Percentiles rank a stretch among this genome's conserved stretches.
These are phyloP conservation scores for Tilletia indica DNA, from an alignment of 1,284 basidiomycete genomes.

Conservation along the genomic window DNA sequence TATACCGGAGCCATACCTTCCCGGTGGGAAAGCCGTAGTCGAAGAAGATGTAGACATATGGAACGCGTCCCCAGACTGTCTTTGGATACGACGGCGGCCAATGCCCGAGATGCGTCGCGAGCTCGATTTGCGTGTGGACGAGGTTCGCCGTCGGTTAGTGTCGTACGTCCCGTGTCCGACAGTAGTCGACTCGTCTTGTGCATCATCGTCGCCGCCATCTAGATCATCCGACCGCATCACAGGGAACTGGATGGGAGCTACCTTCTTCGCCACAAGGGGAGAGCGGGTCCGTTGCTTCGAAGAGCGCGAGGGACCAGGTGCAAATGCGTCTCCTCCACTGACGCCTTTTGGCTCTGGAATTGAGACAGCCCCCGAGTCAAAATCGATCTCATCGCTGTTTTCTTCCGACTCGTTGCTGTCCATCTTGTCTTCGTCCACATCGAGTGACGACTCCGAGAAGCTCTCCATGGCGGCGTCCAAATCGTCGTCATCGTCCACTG, in stretches of 20 bases:
- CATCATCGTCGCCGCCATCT: constrained; percentile 4
- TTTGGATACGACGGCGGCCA: not conserved
- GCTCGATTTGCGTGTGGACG: not conserved
- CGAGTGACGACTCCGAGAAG: constrained; percentile 39
- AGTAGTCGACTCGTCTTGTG: not conserved
- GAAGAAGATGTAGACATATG: not conserved
- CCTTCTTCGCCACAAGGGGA: not conserved
- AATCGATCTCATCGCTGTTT: constrained; percentile 19
- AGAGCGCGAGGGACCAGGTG: not conserved
- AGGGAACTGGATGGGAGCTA: constrained; percentile 11
- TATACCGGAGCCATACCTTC: constrained; percentile 3
- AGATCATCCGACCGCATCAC: not conserved
- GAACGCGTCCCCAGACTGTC: not conserved
- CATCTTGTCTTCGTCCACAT: constrained; percentile 12
- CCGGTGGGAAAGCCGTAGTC: not conserved
- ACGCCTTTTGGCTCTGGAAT: not conserved
- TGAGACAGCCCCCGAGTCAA: not conserved
- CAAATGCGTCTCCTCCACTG: not conserved
- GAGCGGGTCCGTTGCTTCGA: constrained; percentile 1
- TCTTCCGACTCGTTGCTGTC: constrained; percentile 21
- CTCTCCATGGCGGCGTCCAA: constrained; percentile 68
- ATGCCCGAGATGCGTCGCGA: constrained; percentile 3
- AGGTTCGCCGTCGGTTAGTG: not conserved
- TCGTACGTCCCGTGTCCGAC: constrained; percentile 5
- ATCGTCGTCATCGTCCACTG: constrained; percentile 71